Conservation (phyloP, 1,139 yeast genomes). For the Zygotorulaspora mrakii region DNA sequence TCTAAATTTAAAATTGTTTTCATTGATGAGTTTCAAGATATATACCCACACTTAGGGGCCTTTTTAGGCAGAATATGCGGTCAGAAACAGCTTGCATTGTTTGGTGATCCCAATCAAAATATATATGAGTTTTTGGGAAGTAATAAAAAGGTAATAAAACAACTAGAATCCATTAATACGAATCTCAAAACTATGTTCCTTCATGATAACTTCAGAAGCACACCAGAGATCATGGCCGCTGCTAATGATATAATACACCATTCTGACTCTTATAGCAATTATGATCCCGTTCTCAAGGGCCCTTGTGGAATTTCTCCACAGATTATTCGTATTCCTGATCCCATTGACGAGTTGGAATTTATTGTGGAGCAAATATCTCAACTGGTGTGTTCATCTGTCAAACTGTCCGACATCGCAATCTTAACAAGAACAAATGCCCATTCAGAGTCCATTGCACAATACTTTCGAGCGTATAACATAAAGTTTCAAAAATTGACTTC, state of each 20-base stretch:
- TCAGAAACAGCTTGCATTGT: conserved; percentile 54
- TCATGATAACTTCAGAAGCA: conserved; percentile 53
- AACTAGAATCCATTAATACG: conserved; percentile 25
- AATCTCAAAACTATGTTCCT: conserved; percentile 36
- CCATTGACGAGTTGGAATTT: conserved; percentile 25
- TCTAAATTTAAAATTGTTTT: conserved; percentile 42
- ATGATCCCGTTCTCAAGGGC: conserved; percentile 36
- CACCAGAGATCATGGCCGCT: conserved; percentile 51
- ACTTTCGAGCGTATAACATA: conserved; percentile 44
- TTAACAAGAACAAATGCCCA: conserved; percentile 55
- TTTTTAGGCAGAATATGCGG: conserved; percentile 42
- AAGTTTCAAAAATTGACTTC: conserved; percentile 45
- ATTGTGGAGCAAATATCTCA: conserved; percentile 25
- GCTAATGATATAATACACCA: conserved; percentile 33
- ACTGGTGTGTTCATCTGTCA: conserved; percentile 27
- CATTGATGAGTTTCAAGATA: conserved; percentile 77
- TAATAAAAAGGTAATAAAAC: conserved; percentile 34
- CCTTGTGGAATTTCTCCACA: conserved; percentile 23
- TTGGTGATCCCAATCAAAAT: conserved; percentile 74
- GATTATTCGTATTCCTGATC: conserved; percentile 14
- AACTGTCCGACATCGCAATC: conserved; percentile 49
- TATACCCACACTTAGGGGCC: conserved; percentile 50
- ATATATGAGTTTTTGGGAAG: conserved; percentile 66
- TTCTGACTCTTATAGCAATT: neutral
- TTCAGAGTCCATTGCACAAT: conserved; percentile 43